Evolutionary conservation across 1,284 basidiomycete genomes (phyloP).

Genomic region (Pulveroboletus sp.): DNA sequence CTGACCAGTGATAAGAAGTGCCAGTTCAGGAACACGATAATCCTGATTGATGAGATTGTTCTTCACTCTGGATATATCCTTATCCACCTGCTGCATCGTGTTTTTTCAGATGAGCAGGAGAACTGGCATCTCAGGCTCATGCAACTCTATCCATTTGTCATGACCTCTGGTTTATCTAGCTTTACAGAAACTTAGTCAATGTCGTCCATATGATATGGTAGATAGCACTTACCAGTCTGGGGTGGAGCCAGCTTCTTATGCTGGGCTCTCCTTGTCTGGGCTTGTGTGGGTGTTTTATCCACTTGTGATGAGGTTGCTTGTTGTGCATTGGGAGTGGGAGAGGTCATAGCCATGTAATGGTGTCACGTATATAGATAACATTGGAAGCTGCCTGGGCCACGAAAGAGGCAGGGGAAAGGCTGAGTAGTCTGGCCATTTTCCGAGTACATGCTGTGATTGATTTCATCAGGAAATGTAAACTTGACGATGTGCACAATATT

Average conservation of each 20-base stretch:
- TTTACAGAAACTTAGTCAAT: background rate
- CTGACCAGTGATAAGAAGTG: background rate
- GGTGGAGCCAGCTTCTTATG: background rate
- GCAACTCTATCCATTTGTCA: slow-evolving; percentile 3
- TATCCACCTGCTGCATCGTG: background rate
- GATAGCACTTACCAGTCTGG: background rate
- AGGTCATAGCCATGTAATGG: background rate
- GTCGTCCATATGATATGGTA: too few relatives aligned
- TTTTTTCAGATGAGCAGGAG: background rate
- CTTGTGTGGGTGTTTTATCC: slow-evolving; percentile 1
- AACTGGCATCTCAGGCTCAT: background rate
- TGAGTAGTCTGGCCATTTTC: background rate
- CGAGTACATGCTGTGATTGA: background rate
- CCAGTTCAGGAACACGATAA: slow-evolving; percentile 10
- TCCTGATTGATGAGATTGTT: background rate
- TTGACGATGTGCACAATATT: too few relatives aligned
- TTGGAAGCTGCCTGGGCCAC: background rate
- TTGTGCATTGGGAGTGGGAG: too few relatives aligned
- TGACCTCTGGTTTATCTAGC: background rate
- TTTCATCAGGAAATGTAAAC: background rate
- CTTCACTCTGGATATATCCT: background rate
- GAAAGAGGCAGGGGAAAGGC: slow-evolving; percentile 1
- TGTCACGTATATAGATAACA: background rate
- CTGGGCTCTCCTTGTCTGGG: background rate
- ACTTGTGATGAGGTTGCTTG: background rate